phyloP scores from a whole-genome alignment of 2,329 filamentous ascomycete species.

The Ascomycota sp. region DNA sequence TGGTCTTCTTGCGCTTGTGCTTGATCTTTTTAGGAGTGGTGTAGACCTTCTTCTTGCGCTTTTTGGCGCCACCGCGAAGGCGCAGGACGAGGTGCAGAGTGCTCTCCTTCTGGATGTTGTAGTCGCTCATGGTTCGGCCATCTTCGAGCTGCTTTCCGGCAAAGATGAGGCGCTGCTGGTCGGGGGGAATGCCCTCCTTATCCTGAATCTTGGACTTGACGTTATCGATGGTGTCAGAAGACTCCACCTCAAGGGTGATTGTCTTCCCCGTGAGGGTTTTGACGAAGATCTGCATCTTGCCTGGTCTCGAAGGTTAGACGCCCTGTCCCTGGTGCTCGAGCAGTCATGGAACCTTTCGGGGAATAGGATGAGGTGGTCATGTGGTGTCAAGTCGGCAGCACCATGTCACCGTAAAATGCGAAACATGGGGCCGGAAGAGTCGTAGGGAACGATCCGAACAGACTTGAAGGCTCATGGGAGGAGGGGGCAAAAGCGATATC shows the following conservation, averaged over 20 bases:
- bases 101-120: slow-evolving; percentile 99
- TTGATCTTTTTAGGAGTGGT: slow-evolving; percentile 99
- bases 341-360: too few species aligned
- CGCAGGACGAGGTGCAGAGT: slow-evolving; percentile 95
- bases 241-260: slow-evolving; percentile 99
- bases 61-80: slow-evolving; percentile 96
- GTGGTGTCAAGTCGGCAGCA: too few species aligned
- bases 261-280: slow-evolving; percentile 96
- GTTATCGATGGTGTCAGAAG: slow-evolving; percentile 98
- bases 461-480: slow-evolving; percentile 8
- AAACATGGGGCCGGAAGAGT: neutral
- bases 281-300: slow-evolving; percentile 59
- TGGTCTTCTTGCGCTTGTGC: slow-evolving; percentile 99
- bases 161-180: slow-evolving; percentile 99
- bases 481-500: slow-evolving; percentile 19
- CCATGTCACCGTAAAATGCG: neutral
- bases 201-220: slow-evolving; percentile 97
- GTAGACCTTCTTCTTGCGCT: slow-evolving; percentile 99
- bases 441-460: neutral
- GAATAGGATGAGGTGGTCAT: too few species aligned
- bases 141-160: slow-evolving; percentile 99
- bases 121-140: slow-evolving; percentile 94
- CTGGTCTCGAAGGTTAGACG: slow-evolving; percentile 24
- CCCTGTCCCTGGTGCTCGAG: too few species aligned
- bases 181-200: slow-evolving; percentile 98